Evolutionary conservation across 2,329 filamentous ascomycete genomes (phyloP), one percentile per base, ranked within the genome.

Genomic region (Hypoxylon sp.): DNA sequence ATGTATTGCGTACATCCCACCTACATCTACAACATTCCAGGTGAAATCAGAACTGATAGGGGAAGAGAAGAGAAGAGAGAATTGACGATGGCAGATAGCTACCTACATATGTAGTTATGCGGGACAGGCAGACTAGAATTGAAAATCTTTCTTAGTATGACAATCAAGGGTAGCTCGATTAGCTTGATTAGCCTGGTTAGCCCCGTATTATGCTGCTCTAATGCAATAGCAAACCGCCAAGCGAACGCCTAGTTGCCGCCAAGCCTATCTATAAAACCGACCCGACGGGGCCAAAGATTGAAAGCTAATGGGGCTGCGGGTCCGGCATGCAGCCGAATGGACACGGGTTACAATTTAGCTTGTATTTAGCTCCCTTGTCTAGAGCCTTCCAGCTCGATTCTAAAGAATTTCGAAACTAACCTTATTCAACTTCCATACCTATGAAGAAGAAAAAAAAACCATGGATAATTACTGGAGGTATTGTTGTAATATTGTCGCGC

Each of bases 321-420:
- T 69, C 66, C 66, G 63, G 67, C 67, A 67, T 62, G 67, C 63
- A 63, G 48, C 67, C 63, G 63, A 52, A 67, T 67, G 52, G 63
- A 51, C 58, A 30, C 30, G 49, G 48, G 59, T 60, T 17, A 36
- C 59, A 38, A 60, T 58, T 38, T 60, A 65, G 62, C 43, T 65
- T 50, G n/a, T 28, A 36, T 38, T 51, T 57, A 62, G 58, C 53
- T 58, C 21, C 51, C 43, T 49, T 49, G 36, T 45, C 30, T 55
- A 5, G 23, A 59, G 52, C 17, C 55, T 63, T 52, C 53, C 41
- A 67, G 21, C 21, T 55, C 17, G 17, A 21, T 68, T 67, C 67
- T 50, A 60, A 52, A 63, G 51, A 58, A 60, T 52, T 61, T 62
- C 61, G 11, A 64, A 53, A 67, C 65, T 67, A 67, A 50, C 65